phyloP scores from a whole-genome alignment of 1,284 basidiomycete species.

The Rhodotorula sp. region DNA sequence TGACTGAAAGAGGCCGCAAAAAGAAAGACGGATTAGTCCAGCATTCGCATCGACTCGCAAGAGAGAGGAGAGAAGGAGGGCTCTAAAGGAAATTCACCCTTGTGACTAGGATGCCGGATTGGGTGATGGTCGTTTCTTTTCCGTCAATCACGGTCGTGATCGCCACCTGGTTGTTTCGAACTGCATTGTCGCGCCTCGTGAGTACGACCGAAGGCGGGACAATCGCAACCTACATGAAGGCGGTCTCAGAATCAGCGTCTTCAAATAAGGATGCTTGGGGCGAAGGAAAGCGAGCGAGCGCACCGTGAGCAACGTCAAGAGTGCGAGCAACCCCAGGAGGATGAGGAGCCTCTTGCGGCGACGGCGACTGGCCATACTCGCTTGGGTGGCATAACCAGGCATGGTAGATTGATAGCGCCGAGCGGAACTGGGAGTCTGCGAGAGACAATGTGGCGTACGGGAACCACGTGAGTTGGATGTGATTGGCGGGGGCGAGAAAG shows the following conservation, averaged over 20 bases:
- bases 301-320: not conserved
- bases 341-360: not conserved
- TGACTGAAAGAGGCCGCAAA: not conserved
- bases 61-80: too few species aligned
- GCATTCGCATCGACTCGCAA: too few species aligned
- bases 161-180: not conserved
- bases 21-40: too few species aligned
- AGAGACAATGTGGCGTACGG: not conserved
- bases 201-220: constrained; percentile 9
- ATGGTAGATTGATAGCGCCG: not conserved
- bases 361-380: not conserved
- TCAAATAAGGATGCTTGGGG: not conserved
- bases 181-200: not conserved
- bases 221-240: not conserved
- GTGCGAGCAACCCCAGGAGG: not conserved
- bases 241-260: not conserved
- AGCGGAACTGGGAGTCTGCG: not conserved
- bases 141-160: constrained; percentile 10
- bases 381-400: not conserved
- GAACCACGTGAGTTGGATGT: too few species aligned
- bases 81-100: too few species aligned
- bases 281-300: not conserved
- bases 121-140: not conserved
- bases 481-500: too few species aligned
- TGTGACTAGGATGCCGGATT: not conserved